Conservation (phyloP, 2,329 filamentous ascomycete genomes). For the Aphanoascus verrucosus region DNA sequence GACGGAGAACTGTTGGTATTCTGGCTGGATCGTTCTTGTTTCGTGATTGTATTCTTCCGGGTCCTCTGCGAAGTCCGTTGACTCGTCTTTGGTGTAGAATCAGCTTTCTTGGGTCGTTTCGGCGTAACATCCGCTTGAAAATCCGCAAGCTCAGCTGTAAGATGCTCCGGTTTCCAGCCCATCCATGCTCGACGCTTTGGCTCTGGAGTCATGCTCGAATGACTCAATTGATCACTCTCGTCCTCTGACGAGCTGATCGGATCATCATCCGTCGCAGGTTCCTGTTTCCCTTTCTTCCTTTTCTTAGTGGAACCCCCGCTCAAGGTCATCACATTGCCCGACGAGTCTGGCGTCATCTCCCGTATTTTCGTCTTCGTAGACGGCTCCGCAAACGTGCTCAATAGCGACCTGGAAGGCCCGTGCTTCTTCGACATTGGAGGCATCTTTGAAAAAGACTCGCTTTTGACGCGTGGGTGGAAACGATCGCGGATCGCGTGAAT, state of each 20-base stretch:
- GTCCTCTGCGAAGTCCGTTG: neutral
- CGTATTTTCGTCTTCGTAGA: too few species aligned
- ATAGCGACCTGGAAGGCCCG: constrained; percentile 11
- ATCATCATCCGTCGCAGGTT: constrained; percentile 28
- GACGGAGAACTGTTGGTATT: neutral
- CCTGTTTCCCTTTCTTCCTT: constrained; percentile 12
- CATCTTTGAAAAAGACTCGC: too few species aligned
- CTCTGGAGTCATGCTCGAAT: constrained; percentile 5
- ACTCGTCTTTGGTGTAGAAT: neutral
- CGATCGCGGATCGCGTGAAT: too few species aligned
- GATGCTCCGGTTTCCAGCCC: neutral
- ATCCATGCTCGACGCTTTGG: constrained; percentile 1
- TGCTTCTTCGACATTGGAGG: too few species aligned
- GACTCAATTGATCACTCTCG: constrained; percentile 19
- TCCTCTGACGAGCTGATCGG: constrained; percentile 26
- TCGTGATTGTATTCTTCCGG: neutral
- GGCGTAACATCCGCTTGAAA: neutral
- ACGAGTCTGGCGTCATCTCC: neutral
- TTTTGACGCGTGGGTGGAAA: too few species aligned
- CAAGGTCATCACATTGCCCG: constrained; percentile 8
- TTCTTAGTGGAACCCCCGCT: neutral
- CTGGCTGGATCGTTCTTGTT: neutral
- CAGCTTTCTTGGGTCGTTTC: neutral
- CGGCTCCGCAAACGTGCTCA: constrained; percentile 19
- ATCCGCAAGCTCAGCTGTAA: neutral